Base-by-base conservation (phyloP, 108 stramenopile species). In the Thalassiosira profunda region DNA sequence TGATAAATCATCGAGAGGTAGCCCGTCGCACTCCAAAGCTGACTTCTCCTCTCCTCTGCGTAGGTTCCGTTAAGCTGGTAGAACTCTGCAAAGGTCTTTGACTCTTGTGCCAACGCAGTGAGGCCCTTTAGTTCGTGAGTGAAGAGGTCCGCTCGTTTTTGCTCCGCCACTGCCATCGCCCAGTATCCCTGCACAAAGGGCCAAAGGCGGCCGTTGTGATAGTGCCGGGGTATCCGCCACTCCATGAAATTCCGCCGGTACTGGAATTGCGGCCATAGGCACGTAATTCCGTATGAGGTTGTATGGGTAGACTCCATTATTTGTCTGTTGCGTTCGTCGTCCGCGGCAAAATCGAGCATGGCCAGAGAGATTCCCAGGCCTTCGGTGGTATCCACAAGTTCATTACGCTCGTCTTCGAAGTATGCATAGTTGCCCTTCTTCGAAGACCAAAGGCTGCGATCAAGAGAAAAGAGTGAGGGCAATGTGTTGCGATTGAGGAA, bases 151-250 rank as follows among this genome's bases (percentile, higher is more conserved):
- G 41, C 21, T 6, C 72, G 58, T 17, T 24, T 25, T 21, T 68
- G 67, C 24, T 58, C 26, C 14, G 79, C 79, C 7, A 66, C 79
- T 21, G 79, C 79, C 30, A 74, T 61, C 2, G 79, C 79, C 45
- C 44, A 80, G 37, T 80, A 80, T 7, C 79, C 72, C 20, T 72
- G 71, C 2, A 80, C 72, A 43, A 80, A 79, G 11, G 77, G 77
- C 77, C 77, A 79, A 11, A 79, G 31, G 21, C 67, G 56, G n/a
- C 79, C 72, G 56, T 81, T 81, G 57, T 81, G 69, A 49, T 81
- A 70, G 28, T 41, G 36, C 18, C 47, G 30, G 4, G 71, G 28
- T 17, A 60, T 52, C 30, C 30, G 34, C 41, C 42, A 62, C 18
- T 43, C 25, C 37, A 23, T 30, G 37, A 62, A 24, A 44, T 24